A percentile compares a stretch with the other conserved stretches of the same genome.
Conservation (phyloP, 23 red algal species). For the Porphyridium purpureum region DNA sequence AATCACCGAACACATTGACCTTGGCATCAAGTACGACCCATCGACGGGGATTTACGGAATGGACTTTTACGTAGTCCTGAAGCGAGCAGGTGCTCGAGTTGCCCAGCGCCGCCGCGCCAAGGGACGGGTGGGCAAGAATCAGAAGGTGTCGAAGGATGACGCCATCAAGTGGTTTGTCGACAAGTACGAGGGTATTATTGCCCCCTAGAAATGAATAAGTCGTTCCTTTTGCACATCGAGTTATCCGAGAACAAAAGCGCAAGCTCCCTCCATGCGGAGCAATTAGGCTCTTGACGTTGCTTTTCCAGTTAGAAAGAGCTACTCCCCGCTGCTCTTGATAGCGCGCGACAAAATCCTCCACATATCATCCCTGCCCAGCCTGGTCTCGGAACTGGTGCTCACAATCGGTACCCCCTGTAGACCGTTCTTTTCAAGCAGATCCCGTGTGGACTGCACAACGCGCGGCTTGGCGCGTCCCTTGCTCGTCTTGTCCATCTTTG, state of each 20-base stretch:
- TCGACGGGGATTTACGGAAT: constrained; percentile 96
- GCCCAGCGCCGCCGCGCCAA: constrained; percentile 56
- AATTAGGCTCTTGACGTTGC: too few relatives aligned
- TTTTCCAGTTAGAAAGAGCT: too few relatives aligned
- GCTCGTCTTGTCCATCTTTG: constrained; percentile 81
- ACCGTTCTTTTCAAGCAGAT: constrained; percentile 19
- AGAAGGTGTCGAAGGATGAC: constrained; percentile 85
- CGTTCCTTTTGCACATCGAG: too few relatives aligned
- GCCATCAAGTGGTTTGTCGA: constrained; percentile 94
- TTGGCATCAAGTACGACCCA: constrained; percentile 94
- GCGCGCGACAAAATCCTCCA: constrained; percentile 21
- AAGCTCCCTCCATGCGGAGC: too few relatives aligned
- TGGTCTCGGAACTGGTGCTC: constrained; percentile 21
- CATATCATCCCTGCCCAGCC: constrained; percentile 49
- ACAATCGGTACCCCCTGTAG: constrained; percentile 30
- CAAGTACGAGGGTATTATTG: constrained; percentile 76
- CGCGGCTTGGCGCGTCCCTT: constrained; percentile 17
- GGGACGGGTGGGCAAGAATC: constrained; percentile 36
- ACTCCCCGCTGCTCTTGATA: too few relatives aligned
- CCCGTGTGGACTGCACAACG: constrained; percentile 8
- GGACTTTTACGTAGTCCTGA: constrained; percentile 95
- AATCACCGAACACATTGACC: constrained; percentile 94
- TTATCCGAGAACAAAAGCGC: too few relatives aligned
- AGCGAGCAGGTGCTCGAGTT: constrained; percentile 73
- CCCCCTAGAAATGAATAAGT: constrained; percentile 4